Evolutionary conservation across 1,284 basidiomycete species (phyloP), one percentile per base, ranked within the genome.

Genomic region (Chiua sp.): DNA sequence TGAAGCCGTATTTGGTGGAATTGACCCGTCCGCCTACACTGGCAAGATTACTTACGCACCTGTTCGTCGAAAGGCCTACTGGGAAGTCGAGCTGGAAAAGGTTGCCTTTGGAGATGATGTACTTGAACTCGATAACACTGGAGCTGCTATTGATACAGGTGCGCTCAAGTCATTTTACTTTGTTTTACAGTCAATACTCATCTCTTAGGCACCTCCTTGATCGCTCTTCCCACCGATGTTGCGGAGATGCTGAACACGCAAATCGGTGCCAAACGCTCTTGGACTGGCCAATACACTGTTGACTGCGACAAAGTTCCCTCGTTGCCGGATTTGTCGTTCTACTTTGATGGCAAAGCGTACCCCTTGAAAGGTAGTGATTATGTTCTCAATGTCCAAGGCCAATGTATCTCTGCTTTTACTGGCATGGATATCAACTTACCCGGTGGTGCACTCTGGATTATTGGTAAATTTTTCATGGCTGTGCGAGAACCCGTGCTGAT

Each of bases 211-310:
- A 96, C 94, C 55, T 95, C 93, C 16, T 82, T 97, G 62, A 97
- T 98, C 65, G 94, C 90, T 54, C 82, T 98, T 60, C 98, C 98
- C 59, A 90, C 90, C 61, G 97, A 99, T 73, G 86, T 98, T 58
- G 96, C 97, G 61, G 98, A 99, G 82, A 94, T 99, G 91, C 82
- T 99, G 70, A 99, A 99, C 82, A 87, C 94, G 59, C 92, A 97
- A 75, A 96, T 96, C 57, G 95, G 94, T 64, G 96, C 96, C 18
- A 92, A 85, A 77, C 94, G 91, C 76, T 87, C 90, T 2, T 98
- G 95, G 95, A 96, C 91, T 70, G 96, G 96, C 47, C 96, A 98
- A 78, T 98, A 97, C 77, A 90, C 88, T 16, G 83, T 99, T 62
- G 94, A 97, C 68, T 99, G 98, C 75, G 79, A 85, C 62, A 94